phyloP scores from a whole-genome alignment of 1,284 basidiomycete species.

The Ceratobasidium sp. region DNA sequence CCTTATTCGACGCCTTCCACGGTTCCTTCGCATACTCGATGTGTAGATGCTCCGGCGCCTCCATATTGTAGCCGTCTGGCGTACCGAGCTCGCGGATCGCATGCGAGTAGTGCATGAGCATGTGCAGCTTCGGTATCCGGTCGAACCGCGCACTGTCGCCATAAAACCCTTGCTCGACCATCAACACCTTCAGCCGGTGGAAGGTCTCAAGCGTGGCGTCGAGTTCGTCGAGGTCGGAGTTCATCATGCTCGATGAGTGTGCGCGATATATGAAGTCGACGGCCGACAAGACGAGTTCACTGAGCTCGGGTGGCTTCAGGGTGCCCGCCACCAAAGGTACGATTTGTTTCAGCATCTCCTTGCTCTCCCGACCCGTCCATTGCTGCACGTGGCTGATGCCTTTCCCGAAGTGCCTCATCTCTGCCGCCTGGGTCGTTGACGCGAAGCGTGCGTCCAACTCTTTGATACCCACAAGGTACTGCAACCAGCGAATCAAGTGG shows the following conservation, averaged over 20 bases:
- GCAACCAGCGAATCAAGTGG: conserved; percentile 32
- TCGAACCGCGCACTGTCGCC: background rate
- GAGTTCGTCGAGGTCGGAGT: conserved; percentile 46
- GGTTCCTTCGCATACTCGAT: background rate
- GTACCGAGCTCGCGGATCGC: conserved; percentile 26
- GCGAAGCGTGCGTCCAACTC: background rate
- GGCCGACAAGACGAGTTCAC: background rate
- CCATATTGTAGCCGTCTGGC: conserved; percentile 39
- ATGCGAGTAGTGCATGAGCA: background rate
- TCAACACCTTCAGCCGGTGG: conserved; percentile 50
- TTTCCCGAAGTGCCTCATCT: conserved; percentile 8
- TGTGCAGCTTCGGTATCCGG: conserved; percentile 35
- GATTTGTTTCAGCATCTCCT: conserved; percentile 14
- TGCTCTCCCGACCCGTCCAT: conserved; percentile 30
- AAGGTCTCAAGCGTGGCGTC: conserved; percentile 47
- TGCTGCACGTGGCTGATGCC: conserved; percentile 12
- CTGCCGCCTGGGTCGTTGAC: background rate
- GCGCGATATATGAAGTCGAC: conserved; percentile 9
- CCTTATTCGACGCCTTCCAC: conserved; percentile 34
- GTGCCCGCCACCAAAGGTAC: conserved; percentile 3
- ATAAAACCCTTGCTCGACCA: conserved; percentile 49
- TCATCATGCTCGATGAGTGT: conserved; percentile 12
- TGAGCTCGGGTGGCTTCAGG: background rate
- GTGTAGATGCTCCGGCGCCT: conserved; percentile 36
- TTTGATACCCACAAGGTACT: background rate